These are phyloP conservation scores for Cladosporium sp. DNA, from an alignment of 2,329 filamentous ascomycete genomes.

Conservation along the genomic window DNA sequence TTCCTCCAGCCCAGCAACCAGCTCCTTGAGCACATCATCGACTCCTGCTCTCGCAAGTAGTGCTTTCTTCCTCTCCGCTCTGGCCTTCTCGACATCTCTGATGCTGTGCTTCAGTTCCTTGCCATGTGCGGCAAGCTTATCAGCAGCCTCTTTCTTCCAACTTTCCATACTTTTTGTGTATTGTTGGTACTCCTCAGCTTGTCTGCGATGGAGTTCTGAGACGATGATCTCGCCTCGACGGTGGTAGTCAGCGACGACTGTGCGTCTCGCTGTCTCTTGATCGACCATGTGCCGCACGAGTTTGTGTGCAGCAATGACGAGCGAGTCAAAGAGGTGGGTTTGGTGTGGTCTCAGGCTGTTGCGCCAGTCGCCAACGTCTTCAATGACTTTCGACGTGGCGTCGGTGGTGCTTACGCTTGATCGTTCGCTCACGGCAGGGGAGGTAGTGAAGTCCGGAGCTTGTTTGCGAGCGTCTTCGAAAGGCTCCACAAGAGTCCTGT, in stretches of 20 bases:
- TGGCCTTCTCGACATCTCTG: slow-evolving; percentile 13
- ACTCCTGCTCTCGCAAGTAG: not conserved
- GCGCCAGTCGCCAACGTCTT: slow-evolving; percentile 36
- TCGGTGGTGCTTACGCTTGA: slow-evolving; percentile 14
- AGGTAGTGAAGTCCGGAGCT: not conserved
- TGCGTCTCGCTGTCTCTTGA: slow-evolving; percentile 42
- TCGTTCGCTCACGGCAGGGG: slow-evolving; percentile 11
- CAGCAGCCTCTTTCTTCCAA: slow-evolving; percentile 11
- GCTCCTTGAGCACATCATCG: not conserved
- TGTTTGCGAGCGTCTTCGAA: not conserved
- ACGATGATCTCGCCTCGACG: slow-evolving; percentile 42
- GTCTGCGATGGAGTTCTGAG: slow-evolving; percentile 37
- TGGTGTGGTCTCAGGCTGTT: slow-evolving; percentile 37
- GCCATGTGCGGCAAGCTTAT: slow-evolving; percentile 10
- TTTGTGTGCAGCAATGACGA: slow-evolving; percentile 39
- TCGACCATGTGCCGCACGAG: slow-evolving; percentile 44
- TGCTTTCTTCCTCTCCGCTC: slow-evolving; percentile 6
- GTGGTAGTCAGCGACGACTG: slow-evolving; percentile 43
- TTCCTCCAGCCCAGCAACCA: not conserved
- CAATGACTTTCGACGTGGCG: slow-evolving; percentile 13
- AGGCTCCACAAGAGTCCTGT: slow-evolving; percentile 25
- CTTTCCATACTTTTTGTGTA: slow-evolving; percentile 11
- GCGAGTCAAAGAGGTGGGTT: slow-evolving; percentile 33
- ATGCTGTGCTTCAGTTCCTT: slow-evolving; percentile 17
- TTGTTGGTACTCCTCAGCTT: slow-evolving; percentile 35